Evolutionary conservation across 345 rosid species (phyloP), one percentile per base, ranked within the genome.

Genomic region (Pugionium dolabratum): DNA sequence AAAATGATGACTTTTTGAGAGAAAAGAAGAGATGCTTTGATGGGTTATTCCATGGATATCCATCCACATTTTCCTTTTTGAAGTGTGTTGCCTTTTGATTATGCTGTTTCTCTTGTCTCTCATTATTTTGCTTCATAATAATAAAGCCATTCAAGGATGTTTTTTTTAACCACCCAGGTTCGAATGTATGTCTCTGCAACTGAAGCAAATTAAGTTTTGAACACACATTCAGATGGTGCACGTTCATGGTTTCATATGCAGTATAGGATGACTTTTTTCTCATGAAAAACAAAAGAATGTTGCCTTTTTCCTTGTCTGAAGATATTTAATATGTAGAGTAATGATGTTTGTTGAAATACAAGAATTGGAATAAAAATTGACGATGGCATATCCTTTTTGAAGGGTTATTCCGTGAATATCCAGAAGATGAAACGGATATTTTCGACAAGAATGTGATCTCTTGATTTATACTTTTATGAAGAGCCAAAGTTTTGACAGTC

Each of bases 41-140:
- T 64, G 66, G 71, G 48, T 72, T 65, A 72, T 72, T 64, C 76
- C 49, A 65, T 51, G 76, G 71, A 72, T 72, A 72, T 72, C 76
- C 76, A 58, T 59, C 28, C 4, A 35, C 36, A 70, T 52, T 27
- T 43, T 41, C 18, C 6, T 10, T 7, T 4, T 45, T 31, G 0
- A 62, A 61, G 18, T 18, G 49, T 70, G 68, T 61, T 45, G 42
- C 43, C 34, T 71, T 71, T 64, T 71, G 52, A 55, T 55, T 45
- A 63, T 71, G 64, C 46, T 71, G 64, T 64, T 55, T 71, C 69
- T 62, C 56, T 51, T 52, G 7, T 54, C 37, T 54, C 31, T 46
- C 75, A 36, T 63, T 55, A 39, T 47, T 33, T 47, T 55, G 75
- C 69, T 71, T 71, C 58, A 46, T 10, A 4, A 5, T 10, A 4